Conservation (phyloP, 768 basidiomycete genomes). For the Strobilomyces confusus region DNA sequence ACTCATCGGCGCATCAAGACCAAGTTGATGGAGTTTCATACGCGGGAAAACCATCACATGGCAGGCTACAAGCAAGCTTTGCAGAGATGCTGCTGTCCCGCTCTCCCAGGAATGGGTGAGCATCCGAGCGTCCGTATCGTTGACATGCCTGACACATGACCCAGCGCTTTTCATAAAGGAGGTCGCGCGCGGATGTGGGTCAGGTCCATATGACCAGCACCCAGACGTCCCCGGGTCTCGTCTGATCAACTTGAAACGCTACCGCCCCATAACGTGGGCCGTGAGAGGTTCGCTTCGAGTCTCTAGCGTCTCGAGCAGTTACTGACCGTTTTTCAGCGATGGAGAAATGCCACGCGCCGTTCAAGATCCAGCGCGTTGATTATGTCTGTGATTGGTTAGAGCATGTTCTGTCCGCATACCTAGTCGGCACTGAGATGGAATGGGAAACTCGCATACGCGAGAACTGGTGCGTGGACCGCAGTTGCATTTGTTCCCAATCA, state of each 20-base stretch:
- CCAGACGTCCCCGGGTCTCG: constrained; percentile 23
- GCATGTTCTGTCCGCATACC: constrained; percentile 26
- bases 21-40: constrained; percentile 21
- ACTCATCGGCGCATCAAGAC: constrained; percentile 20
- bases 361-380: constrained; percentile 33
- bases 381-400: constrained; percentile 41
- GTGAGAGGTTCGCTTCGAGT: constrained; percentile 34
- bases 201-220: constrained; percentile 23
- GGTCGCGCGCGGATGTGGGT: constrained; percentile 32
- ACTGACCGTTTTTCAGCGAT: constrained; percentile 33
- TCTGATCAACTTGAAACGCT: constrained; percentile 39
- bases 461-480: constrained; percentile 24
- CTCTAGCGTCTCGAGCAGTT: background rate
- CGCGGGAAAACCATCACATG: constrained; percentile 25
- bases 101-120: constrained; percentile 33
- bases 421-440: constrained; percentile 24
- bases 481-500: background rate
- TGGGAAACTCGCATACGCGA: constrained; percentile 26
- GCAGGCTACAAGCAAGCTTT: constrained; percentile 29
- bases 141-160: constrained; percentile 1
- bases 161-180: constrained; percentile 32
- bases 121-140: background rate
- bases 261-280: constrained; percentile 37
- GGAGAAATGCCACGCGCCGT: constrained; percentile 44
- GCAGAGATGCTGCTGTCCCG: constrained; percentile 26